Conservation (phyloP, 2,329 filamentous ascomycete species). For the Penicillium janthinellum region DNA sequence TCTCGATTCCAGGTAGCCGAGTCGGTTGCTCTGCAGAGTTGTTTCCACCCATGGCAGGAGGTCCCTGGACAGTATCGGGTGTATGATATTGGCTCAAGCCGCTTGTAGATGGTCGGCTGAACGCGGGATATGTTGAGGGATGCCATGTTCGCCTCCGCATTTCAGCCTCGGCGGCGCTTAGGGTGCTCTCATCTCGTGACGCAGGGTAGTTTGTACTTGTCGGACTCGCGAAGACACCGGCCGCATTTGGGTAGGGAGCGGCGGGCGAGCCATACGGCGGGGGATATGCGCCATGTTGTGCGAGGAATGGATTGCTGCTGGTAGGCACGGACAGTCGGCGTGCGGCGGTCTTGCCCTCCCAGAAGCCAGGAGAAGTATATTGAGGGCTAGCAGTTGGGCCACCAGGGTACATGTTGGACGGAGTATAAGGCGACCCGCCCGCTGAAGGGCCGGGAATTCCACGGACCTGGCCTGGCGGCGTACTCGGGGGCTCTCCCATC, state of each 20-base stretch:
- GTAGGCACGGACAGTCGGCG: constrained; percentile 83
- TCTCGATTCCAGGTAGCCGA: constrained; percentile 86
- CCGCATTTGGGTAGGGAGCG: constrained; percentile 59
- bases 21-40: constrained; percentile 59
- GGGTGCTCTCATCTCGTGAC: constrained; percentile 37
- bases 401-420: constrained; percentile 78
- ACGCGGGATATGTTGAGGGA: constrained; percentile 66
- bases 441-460: constrained; percentile 68
- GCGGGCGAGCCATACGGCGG: constrained; percentile 59
- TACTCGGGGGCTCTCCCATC: constrained; percentile 63
- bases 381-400: constrained; percentile 71
- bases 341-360: constrained; percentile 67
- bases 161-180: constrained; percentile 64
- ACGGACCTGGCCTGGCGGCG: constrained; percentile 65
- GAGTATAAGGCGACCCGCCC: constrained; percentile 77
- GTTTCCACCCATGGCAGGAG: constrained; percentile 55
- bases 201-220: constrained; percentile 61
- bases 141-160: constrained; percentile 90
- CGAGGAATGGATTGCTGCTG: constrained; percentile 71
- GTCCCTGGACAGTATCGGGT: constrained; percentile 60
- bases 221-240: constrained; percentile 67
- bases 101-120: constrained; percentile 67
- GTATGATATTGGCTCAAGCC: constrained; percentile 75
- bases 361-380: constrained; percentile 81
- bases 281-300: constrained; percentile 60